Percentiles rank a stretch among this genome's conserved stretches.
These are phyloP conservation scores for Gryganskiella cystojenkinii DNA, from an alignment of 192 early-diverging fungal genomes.

Conservation along the genomic window DNA sequence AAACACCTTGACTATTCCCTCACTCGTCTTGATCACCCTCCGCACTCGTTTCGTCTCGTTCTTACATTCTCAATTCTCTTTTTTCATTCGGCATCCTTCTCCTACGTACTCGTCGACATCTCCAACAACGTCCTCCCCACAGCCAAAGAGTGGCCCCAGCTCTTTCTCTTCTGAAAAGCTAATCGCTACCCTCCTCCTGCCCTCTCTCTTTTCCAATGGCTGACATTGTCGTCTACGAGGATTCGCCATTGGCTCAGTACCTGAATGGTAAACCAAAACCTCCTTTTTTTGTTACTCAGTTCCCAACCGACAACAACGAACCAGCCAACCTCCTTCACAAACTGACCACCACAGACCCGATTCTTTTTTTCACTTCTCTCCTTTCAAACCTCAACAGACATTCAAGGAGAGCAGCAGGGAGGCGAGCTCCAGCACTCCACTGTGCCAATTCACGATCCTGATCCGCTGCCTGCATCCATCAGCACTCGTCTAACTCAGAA, in stretches of 20 bases:
- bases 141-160: background rate
- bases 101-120: background rate
- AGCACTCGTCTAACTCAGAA: conserved; percentile 24
- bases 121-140: background rate
- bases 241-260: conserved; percentile 71
- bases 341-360: background rate
- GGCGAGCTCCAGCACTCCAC: conserved; percentile 36
- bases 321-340: background rate
- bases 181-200: background rate
- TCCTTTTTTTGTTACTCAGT: background rate
- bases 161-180: background rate
- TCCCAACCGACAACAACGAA: too few relatives aligned
- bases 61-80: background rate
- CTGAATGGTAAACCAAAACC: conserved; percentile 54
- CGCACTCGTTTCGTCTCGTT: too few relatives aligned
- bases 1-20: background rate
- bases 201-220: conserved; percentile 43
- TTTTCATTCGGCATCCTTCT: background rate
- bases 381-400: conserved; percentile 20
- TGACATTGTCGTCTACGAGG: conserved; percentile 71
- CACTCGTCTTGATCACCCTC: background rate
- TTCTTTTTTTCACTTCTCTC: background rate
- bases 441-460: conserved; percentile 38
- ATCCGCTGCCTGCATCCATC: conserved; percentile 18
- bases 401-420: conserved; percentile 46